Percentiles rank a stretch among this genome's conserved stretches.
Evolutionary conservation across 2,329 filamentous ascomycete species (phyloP).

Genomic region (Bipolaris bicolor): DNA sequence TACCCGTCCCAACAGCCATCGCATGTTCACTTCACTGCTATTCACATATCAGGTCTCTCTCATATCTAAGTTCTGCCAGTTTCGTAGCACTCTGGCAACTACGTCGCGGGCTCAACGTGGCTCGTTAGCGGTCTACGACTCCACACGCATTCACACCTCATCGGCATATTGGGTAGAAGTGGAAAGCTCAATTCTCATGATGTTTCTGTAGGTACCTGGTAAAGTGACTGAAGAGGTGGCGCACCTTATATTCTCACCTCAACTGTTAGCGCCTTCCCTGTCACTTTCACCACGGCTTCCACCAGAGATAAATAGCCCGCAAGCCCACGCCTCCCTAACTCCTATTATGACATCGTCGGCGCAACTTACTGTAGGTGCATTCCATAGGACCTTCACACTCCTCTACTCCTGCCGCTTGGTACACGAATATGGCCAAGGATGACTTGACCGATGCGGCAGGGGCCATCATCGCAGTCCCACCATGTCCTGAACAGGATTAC

Average conservation of each 20-base stretch:
- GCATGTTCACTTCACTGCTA: background rate
- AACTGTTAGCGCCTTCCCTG: constrained; percentile 1
- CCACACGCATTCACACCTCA: background rate
- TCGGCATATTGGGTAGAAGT: background rate
- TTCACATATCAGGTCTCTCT: background rate
- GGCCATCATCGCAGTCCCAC: constrained; percentile 2
- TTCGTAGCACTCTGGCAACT: background rate
- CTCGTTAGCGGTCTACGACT: background rate
- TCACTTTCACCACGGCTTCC: constrained; percentile 9
- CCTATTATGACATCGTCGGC: constrained; percentile 1
- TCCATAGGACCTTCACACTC: constrained; percentile 10
- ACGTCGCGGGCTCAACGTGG: background rate
- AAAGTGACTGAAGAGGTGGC: background rate
- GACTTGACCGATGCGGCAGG: background rate
- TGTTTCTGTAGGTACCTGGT: background rate
- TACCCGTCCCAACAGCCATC: background rate
- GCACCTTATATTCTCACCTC: constrained; percentile 10
- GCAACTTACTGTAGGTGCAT: constrained; percentile 2
- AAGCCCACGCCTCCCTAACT: background rate
- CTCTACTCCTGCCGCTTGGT: constrained; percentile 3
- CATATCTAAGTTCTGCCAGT: background rate
- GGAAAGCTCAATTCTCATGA: constrained; percentile 1
- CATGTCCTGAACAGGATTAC: background rate
- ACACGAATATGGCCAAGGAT: constrained; percentile 4
- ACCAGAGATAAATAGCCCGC: constrained; percentile 8